Percentiles rank a stretch among this genome's conserved stretches.
phyloP scores from a whole-genome alignment of 768 basidiomycete species.

The Leccinellum luteum region DNA sequence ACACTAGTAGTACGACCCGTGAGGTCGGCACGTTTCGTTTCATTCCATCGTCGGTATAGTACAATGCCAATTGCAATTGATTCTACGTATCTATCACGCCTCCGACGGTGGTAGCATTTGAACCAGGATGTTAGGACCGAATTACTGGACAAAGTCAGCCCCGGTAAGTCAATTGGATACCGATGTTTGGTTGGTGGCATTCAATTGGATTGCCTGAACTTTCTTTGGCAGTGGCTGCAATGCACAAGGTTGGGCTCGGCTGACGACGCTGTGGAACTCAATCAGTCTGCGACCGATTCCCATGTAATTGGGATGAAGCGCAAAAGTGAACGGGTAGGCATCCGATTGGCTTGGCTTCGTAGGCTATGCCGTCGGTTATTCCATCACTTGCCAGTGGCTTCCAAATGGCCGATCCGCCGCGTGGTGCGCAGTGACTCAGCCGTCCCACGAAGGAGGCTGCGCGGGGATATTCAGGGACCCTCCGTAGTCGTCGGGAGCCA shows the following conservation, averaged over 20 bases:
- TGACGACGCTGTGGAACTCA: background rate
- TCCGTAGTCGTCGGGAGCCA: constrained; percentile 20
- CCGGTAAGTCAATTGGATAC: constrained; percentile 13
- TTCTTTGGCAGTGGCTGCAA: background rate
- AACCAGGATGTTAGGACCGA: background rate
- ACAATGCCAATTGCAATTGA: background rate
- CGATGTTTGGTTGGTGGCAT: constrained; percentile 1
- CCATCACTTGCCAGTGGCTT: background rate
- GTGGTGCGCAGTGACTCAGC: constrained; percentile 5
- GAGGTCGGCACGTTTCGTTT: background rate
- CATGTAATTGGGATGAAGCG: background rate
- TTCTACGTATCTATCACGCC: too few relatives aligned
- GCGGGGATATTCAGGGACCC: background rate
- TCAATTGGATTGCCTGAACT: background rate
- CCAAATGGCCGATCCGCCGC: background rate
- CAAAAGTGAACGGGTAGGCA: background rate
- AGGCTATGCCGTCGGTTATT: constrained; percentile 11
- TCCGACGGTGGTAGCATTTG: too few relatives aligned
- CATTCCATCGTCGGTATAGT: background rate
- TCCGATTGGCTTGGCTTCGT: constrained; percentile 10
- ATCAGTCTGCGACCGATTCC: background rate
- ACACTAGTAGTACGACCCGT: background rate
- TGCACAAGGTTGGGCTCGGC: too few relatives aligned
- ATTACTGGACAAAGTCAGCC: constrained; percentile 7
- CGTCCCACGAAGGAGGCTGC: constrained; percentile 2